Percentiles rank a stretch among this genome's conserved stretches.
Evolutionary conservation across 73 alveolate species (phyloP).

Genomic region (Paramecium sexaurelia): DNA sequence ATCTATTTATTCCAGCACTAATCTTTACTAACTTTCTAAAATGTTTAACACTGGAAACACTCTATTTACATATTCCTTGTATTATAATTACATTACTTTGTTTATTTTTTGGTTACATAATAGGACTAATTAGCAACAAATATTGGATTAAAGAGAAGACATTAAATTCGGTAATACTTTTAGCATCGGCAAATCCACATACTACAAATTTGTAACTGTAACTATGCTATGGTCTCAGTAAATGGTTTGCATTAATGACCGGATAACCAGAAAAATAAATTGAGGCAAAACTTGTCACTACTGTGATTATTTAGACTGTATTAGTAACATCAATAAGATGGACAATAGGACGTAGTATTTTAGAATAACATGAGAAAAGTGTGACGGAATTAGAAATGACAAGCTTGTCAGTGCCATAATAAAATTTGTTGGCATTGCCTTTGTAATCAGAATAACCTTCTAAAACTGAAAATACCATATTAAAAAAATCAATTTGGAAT

Average conservation of each 20-base stretch:
- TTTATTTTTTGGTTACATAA: not conserved
- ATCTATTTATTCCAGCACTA: conserved; percentile 3
- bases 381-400: not conserved
- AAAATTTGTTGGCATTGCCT: not conserved
- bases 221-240: not conserved
- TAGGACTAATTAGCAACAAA: not conserved
- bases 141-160: not conserved
- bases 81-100: not conserved
- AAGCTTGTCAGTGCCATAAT: not conserved
- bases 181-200: conserved; percentile 40
- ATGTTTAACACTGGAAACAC: not conserved
- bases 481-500: not conserved
- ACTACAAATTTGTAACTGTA: not conserved
- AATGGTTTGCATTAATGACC: not conserved
- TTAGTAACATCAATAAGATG: not conserved
- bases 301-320: conserved; percentile 21
- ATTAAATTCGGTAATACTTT: not conserved
- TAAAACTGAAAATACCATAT: not conserved
- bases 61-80: not conserved
- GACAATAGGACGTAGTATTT: not conserved
- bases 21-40: not conserved
- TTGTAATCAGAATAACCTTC: not conserved
- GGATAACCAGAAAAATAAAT: not conserved
- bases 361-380: not conserved
- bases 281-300: not conserved